Evolutionary conservation across 1,139 yeast species (phyloP).

Genomic region (Suhomyces chickasaworum): DNA sequence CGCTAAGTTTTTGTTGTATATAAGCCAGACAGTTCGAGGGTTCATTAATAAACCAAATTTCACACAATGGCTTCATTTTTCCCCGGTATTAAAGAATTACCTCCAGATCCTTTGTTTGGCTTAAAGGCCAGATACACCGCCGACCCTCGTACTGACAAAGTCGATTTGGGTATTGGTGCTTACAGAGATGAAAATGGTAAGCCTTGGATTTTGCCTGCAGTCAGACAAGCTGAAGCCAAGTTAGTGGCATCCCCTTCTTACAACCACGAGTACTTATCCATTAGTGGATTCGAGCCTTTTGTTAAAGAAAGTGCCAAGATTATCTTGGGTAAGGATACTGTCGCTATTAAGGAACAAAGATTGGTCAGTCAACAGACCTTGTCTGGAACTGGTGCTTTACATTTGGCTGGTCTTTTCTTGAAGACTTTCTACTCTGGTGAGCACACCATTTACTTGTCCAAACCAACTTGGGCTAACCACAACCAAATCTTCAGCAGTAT

Average conservation of each 20-base stretch:
- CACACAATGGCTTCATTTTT: constrained; percentile 38
- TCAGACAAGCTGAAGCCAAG: constrained; percentile 67
- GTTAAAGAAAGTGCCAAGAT: constrained; percentile 75
- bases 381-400: constrained; percentile 96
- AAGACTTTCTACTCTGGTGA: constrained; percentile 53
- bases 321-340: constrained; percentile 68
- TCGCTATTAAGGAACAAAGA: constrained; percentile 53
- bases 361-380: constrained; percentile 81
- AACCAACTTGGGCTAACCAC: constrained; percentile 98
- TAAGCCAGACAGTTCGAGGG: constrained; percentile 2
- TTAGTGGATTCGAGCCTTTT: constrained; percentile 74
- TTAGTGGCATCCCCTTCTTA: constrained; percentile 52
- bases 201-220: constrained; percentile 93
- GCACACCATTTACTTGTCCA: constrained; percentile 69
- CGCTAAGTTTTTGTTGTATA: neutral
- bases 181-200: constrained; percentile 91
- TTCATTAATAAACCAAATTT: neutral
- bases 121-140: constrained; percentile 72
- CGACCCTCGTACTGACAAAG: constrained; percentile 68
- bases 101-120: constrained; percentile 82
- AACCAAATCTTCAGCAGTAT: constrained; percentile 71
- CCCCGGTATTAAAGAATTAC: constrained; percentile 57
- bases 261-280: constrained; percentile 91
- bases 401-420: constrained; percentile 78
- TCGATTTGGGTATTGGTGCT: constrained; percentile 94